phyloP scores from a whole-genome alignment of 192 early-diverging fungal species.

The Pilaira anomala region DNA sequence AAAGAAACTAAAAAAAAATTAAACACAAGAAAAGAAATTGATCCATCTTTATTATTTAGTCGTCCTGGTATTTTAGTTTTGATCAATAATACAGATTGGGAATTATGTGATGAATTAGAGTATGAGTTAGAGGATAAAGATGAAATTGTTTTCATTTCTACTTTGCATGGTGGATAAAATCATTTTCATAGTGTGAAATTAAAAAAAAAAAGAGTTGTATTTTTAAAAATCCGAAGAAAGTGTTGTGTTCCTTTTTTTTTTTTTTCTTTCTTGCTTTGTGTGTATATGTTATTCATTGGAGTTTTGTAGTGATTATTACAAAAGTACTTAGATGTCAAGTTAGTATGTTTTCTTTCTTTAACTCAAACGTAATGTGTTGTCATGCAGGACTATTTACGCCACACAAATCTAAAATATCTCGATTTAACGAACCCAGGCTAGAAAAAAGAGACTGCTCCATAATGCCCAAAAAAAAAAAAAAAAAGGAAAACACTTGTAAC shows the following conservation, averaged over 20 bases:
- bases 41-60: slow-evolving; percentile 38
- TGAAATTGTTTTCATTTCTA: slow-evolving; percentile 91
- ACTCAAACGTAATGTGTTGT: too few relatives aligned
- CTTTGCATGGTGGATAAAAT: slow-evolving; percentile 92
- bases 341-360: too few relatives aligned
- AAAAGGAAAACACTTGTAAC: too few relatives aligned
- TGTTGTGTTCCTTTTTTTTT: background rate
- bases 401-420: too few relatives aligned
- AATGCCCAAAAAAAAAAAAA: too few relatives aligned
- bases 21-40: background rate
- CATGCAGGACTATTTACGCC: too few relatives aligned
- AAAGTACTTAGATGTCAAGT: too few relatives aligned
- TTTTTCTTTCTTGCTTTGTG: too few relatives aligned
- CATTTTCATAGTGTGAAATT: background rate
- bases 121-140: slow-evolving; percentile 78
- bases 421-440: too few relatives aligned
- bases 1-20: slow-evolving; percentile 18
- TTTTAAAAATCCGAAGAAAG: background rate
- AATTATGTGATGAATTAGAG: slow-evolving; percentile 84
- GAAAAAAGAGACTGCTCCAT: too few relatives aligned
- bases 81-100: slow-evolving; percentile 96
- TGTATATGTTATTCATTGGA: slow-evolving; percentile 6
- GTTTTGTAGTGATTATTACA: too few relatives aligned
- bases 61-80: slow-evolving; percentile 93
- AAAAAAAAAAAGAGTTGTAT: background rate